Evolutionary conservation across 2,329 filamentous ascomycete genomes (phyloP).

Genomic region (Exophiala calicioides): DNA sequence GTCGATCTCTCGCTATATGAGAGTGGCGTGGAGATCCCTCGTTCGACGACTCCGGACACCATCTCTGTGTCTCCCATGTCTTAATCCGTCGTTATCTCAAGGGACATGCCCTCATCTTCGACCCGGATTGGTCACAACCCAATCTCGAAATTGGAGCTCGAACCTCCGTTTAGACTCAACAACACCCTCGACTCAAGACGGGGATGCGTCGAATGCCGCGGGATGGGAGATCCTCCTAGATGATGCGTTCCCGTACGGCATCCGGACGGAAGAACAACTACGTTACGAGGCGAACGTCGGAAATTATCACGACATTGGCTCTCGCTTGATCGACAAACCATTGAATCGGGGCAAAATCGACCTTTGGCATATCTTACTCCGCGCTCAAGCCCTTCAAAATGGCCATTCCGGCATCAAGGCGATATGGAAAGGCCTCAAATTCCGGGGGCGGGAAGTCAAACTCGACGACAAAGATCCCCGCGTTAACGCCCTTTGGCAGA

Average conservation of each 20-base stretch:
- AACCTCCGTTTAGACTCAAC: neutral
- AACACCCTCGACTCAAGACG: slow-evolving; percentile 1
- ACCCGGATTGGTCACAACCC: neutral
- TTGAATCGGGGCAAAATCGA: slow-evolving; percentile 38
- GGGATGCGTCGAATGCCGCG: neutral
- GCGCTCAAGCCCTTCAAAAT: slow-evolving; percentile 45
- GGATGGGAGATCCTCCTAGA: slow-evolving; percentile 25
- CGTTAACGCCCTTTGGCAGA: slow-evolving; percentile 23
- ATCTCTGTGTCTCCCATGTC: slow-evolving; percentile 3
- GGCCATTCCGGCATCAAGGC: slow-evolving; percentile 44
- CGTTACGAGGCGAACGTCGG: slow-evolving; percentile 47
- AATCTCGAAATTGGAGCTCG: neutral
- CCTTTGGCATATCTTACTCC: slow-evolving; percentile 49
- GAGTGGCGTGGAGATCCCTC: slow-evolving; percentile 20
- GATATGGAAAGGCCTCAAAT: slow-evolving; percentile 39
- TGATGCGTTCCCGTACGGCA: slow-evolving; percentile 31
- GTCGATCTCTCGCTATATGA: slow-evolving; percentile 27
- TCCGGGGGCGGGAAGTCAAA: slow-evolving; percentile 24
- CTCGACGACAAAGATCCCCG: slow-evolving; percentile 24
- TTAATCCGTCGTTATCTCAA: neutral
- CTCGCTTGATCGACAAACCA: slow-evolving; percentile 42
- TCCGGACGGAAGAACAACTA: slow-evolving; percentile 36
- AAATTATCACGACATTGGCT: slow-evolving; percentile 38
- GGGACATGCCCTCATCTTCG: neutral
- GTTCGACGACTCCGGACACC: slow-evolving; percentile 13